These are phyloP conservation scores for Clonostachys rhizophaga DNA, from an alignment of 2,329 filamentous ascomycete species.

Conservation along the genomic window DNA sequence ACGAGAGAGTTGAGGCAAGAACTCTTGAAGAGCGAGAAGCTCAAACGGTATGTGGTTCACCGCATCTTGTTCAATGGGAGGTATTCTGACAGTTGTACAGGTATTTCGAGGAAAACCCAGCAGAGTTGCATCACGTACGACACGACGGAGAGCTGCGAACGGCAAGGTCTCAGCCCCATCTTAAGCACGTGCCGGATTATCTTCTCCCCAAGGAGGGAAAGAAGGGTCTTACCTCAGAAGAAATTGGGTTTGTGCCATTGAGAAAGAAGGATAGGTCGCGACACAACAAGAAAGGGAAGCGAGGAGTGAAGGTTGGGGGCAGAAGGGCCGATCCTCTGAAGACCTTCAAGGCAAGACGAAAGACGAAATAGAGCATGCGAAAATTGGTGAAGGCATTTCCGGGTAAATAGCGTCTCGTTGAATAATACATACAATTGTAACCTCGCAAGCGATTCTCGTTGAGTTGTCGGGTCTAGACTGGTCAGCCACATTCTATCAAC, in stretches of 20 bases:
- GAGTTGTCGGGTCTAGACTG: no score
- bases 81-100: conserved; percentile 13
- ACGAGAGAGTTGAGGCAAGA: conserved; percentile 85
- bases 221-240: conserved; percentile 59
- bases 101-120: conserved; percentile 96
- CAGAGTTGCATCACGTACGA: conserved; percentile 78
- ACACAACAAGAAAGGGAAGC: conserved; percentile 32
- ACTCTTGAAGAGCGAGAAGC: conserved; percentile 86
- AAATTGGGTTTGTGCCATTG: conserved; percentile 74
- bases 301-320: conserved; percentile 42
- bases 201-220: conserved; percentile 75
- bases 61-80: not conserved
- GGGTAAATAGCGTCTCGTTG: not conserved
- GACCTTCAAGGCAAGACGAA: conserved; percentile 69
- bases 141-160: conserved; percentile 87
- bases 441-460: no score
- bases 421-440: no score
- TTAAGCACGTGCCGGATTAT: conserved; percentile 94
- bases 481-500: no score
- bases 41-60: conserved; percentile 56
- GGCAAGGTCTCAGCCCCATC: conserved; percentile 78
- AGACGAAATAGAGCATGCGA: conserved; percentile 22
- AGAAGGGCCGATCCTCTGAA: conserved; percentile 81
- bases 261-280: conserved; percentile 46
- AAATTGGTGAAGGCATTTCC: no score